These are phyloP conservation scores for Saprolegnia diclina DNA, from an alignment of 352 stramenopile genomes.

Conservation along the genomic window DNA sequence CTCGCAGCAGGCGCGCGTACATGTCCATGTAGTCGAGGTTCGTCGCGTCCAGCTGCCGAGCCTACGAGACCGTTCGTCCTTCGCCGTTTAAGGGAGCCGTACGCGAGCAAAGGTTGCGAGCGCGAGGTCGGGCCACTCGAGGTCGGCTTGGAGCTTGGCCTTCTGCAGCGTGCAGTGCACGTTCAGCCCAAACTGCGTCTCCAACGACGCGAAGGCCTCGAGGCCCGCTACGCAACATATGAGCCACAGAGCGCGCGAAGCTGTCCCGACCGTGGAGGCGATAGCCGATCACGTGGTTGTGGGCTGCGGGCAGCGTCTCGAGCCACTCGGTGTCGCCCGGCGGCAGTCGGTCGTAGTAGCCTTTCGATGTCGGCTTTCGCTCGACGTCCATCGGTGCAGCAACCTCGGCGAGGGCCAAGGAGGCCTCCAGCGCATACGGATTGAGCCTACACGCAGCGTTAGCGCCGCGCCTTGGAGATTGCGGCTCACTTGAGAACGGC, in stretches of 20 bases:
- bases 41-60: conserved; percentile 56
- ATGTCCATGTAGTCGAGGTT: conserved; percentile 60
- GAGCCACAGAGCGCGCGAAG: conserved; percentile 20
- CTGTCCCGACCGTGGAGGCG: conserved; percentile 35
- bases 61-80: conserved; percentile 45
- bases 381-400: conserved; percentile 36
- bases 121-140: conserved; percentile 33
- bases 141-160: conserved; percentile 54
- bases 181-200: conserved; percentile 55
- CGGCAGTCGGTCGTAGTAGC: conserved; percentile 13
- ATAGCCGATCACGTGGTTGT: conserved; percentile 43
- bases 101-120: conserved; percentile 6
- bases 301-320: conserved; percentile 45
- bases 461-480: not conserved
- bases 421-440: conserved; percentile 74
- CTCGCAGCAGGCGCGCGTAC: conserved; percentile 57
- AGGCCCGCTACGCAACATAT: conserved; percentile 32
- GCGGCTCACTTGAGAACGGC: conserved; percentile 36
- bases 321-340: conserved; percentile 47
- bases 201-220: conserved; percentile 38
- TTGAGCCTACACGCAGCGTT: conserved; percentile 35
- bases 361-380: conserved; percentile 19
- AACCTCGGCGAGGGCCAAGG: conserved; percentile 60
- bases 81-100: conserved; percentile 42
- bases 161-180: conserved; percentile 53